Evolutionary conservation across 768 basidiomycete species (phyloP).

Genomic region (Russula virescens): DNA sequence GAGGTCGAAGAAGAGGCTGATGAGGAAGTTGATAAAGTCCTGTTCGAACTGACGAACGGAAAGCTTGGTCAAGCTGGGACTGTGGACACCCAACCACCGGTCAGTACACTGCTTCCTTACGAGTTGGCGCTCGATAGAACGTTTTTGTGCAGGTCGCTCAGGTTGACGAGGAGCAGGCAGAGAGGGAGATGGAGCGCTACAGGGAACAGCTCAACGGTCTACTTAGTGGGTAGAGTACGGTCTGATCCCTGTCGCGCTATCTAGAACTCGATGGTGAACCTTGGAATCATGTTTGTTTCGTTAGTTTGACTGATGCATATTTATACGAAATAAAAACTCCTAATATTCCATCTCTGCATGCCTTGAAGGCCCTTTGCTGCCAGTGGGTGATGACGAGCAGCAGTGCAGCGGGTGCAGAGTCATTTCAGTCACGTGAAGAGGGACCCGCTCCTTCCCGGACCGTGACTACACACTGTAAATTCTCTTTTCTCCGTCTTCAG

Average conservation of each 20-base stretch:
- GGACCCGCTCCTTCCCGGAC: constrained; percentile 3
- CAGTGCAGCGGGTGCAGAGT: too few relatives aligned
- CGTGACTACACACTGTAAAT: not conserved
- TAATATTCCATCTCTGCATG: not conserved
- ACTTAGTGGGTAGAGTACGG: constrained; percentile 48
- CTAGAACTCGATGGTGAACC: not conserved
- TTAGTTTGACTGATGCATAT: not conserved
- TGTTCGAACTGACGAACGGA: constrained; percentile 93
- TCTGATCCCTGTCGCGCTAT: not conserved
- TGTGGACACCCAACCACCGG: constrained; percentile 68
- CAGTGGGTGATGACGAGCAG: too few relatives aligned
- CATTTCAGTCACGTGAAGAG: constrained; percentile 1
- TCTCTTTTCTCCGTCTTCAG: constrained; percentile 25
- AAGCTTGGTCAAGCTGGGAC: constrained; percentile 84
- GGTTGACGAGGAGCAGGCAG: constrained; percentile 77
- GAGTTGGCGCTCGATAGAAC: not conserved
- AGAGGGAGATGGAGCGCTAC: constrained; percentile 86
- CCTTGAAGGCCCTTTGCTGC: too few relatives aligned
- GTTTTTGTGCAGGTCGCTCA: constrained; percentile 43
- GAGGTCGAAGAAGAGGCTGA: constrained; percentile 96
- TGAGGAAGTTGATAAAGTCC: constrained; percentile 92
- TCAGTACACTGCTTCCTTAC: constrained; percentile 37
- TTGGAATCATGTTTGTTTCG: not conserved
- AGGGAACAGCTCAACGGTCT: constrained; percentile 85
- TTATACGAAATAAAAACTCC: not conserved